Base-by-base conservation (phyloP, 306 rosid genomes). In the Astragalus glycyphyllos region DNA sequence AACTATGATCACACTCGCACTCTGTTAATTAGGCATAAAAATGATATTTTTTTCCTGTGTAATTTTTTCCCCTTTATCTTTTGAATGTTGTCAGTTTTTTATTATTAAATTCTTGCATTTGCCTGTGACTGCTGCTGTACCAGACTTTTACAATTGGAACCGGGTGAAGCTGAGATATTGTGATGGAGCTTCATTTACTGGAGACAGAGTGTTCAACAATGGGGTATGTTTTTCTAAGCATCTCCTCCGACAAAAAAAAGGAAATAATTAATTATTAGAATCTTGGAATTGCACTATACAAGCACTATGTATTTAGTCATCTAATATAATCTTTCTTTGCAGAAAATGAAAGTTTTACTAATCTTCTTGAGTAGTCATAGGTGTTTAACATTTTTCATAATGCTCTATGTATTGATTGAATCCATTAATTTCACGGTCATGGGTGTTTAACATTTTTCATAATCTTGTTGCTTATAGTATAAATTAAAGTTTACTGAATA, bases 71-170 rank as follows among this genome's bases (percentile, higher is more conserved):
- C 40, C 29, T 41, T 23, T 57, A 7, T 13, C 13, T 62, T 14
- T 41, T 17, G 7, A 12, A 17, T 40, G 47, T 13, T 34, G 1
- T 15, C 0, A 1, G 5, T 2, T 16, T 13, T 31, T 20, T 17
- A 2, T 31, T 3, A 44, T 34, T 15, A 31, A 62, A 37, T n/a
- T 72, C 16, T 42, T 68, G 42, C 15, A 32, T 75, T 37, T 71
- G 14, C 40, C 5, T 69, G 17, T 23, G 68, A 14, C 42, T 55
- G 74, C 6, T 84, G 74, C 6, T 84, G 61, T 26, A 51, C 68
- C 93, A 95, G 96, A 95, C 77, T 95, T 95, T 81, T 94, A 91
- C 84, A 94, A 91, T 53, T 90, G 97, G 99, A 95, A 95, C 90
- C 91, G 96, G 6, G 99, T 95, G 76, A 95, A 95, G 81, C 73